Base-by-base conservation (phyloP, 2,329 filamentous ascomycete genomes). In the Colletotrichum sp. region DNA sequence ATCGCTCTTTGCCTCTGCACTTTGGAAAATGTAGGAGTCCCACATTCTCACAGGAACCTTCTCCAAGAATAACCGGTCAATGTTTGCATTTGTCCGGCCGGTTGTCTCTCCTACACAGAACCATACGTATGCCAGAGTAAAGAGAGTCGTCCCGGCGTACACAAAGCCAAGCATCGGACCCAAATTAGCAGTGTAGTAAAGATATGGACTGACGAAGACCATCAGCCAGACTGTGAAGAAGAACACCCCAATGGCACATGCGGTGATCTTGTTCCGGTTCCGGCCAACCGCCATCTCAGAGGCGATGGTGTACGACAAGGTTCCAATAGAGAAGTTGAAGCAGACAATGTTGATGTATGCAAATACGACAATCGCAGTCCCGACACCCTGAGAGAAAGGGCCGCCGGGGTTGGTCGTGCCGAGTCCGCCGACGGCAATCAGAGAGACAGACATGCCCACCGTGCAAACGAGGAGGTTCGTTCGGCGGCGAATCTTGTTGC, bases 211-310 rank as follows among this genome's bases (percentile, higher is more conserved):
- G 2, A 83, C 85, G 70, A 86, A 87, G 36, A 84, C 83, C 15
- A 81, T 84, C 28, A 80, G 79, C 85, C 85, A 87, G 48, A 86
- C 83, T 0, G 84, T 86, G 70, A 86, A 79, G 82, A 82, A 89
- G 80, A 88, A 88, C 7, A 80, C 83, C 5, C 81, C 85, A 1
- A 89, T 84, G 1, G 87, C 82, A 6, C 83, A 82, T 10, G 85
- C 81, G n/a, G 82, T 85, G 77, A 68, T 68, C 78, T 88, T 87
- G 79, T 87, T 87, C 65, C 85, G 81, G 79, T 89, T 89, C 16
- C 83, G 84, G 6, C 87, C 87, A 28, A 88, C 86, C 0, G 87
- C 85, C 84, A 88, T 86, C 76, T 89, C 87, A 5, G 83, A 85
- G 32, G 85, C 85, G 52, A 87, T 84, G 0, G 85, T 84, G 80